Base-by-base conservation (phyloP, 2,329 filamentous ascomycete species). In the Talaromyces sp. region DNA sequence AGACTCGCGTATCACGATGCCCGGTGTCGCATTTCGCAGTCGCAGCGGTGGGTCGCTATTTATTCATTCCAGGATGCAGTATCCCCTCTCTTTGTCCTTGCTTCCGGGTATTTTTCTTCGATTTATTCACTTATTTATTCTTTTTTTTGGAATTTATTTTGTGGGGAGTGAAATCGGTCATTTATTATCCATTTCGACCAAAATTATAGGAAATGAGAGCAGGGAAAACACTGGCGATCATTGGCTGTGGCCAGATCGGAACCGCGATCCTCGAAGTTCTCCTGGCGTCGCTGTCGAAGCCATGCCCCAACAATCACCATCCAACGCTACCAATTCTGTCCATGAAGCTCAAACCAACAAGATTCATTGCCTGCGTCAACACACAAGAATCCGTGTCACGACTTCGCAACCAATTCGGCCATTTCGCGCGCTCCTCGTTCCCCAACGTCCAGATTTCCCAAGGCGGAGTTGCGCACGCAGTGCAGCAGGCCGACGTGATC, bases 361-460 rank as follows among this genome's bases (percentile, higher is more conserved):
- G 60, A 19, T 62, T 62, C 27, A 56, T 62, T 52, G 60, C 60
- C 17, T 62, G 60, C 33, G 60, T 62, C 22, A 62, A 56, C 15
- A 62, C 52, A 2, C 56, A 62, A 22, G 52, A 62, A 13, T 62
- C 60, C 33, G 60, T 62, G 25, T 55, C 52, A 51, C 56, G 60
- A 33, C 52, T 62, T 19, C 60, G 60, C 33, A 55, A 10, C 10
- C 44, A 62, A 53, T 62, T 62, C 33, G 60, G 60, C 15, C 57
- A 52, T 51, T 44, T 59, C n/a, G 42, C 60, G n/a, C 57, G 60
- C 51, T 58, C 51, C 44, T 19, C 52, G 19, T 62, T 59, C 7
- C 60, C 60, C 4, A 59, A 62, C 13, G 42, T 62, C 15, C 60
- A 62, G 54, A 62, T 62, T 25, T 59, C 57, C 4, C 60, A 56